Evolutionary conservation across 1,139 yeast genomes (phyloP), one percentile per base, ranked within the genome.

Genomic region (Kodamaea anthophila): DNA sequence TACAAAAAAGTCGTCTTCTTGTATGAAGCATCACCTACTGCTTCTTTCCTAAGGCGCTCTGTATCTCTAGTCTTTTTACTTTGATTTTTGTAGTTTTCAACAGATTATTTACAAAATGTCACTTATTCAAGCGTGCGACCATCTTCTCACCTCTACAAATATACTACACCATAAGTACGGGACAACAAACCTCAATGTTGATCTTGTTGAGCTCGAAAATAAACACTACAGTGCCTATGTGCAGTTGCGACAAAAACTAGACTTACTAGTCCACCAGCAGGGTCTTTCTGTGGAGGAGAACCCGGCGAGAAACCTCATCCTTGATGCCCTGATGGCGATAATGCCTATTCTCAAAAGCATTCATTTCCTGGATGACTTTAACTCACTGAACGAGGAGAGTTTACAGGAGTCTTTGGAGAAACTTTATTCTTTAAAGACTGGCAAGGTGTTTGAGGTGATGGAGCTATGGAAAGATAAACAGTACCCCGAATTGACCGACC

Each of bases 161-260:
- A 44, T 55, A 28, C 53, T 47, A 30, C 40, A 45, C 23, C 67
- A 47, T 34, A 36, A 39, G 24, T 60, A 42, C 39, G 67, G 65
- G 12, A 11, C 18, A 24, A 16, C 12, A 29, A 5, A 4, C 31
- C 31, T 23, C 5, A 11, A 10, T 10, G 12, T n/a, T 23, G 18
- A 21, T 5, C 23, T 13, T 12, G 21, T 9, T 14, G n/a, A 15
- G 18, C 18, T 22, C 13, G 15, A 23, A 9, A 16, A 14, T 14
- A 16, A 22, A 18, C 15, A n/a, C n/a, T n/a, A n/a, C n/a, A n/a
- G n/a, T n/a, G n/a, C n/a, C n/a, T n/a, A n/a, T n/a, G n/a, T n/a
- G n/a, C n/a, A n/a, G n/a, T n/a, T n/a, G n/a, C n/a, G n/a, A n/a
- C n/a, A n/a, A n/a, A n/a, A n/a, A n/a, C n/a, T n/a, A n/a, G n/a